These are phyloP conservation scores for Flaveria robusta DNA, from an alignment of 129 eudicot species.

Conservation along the genomic window DNA sequence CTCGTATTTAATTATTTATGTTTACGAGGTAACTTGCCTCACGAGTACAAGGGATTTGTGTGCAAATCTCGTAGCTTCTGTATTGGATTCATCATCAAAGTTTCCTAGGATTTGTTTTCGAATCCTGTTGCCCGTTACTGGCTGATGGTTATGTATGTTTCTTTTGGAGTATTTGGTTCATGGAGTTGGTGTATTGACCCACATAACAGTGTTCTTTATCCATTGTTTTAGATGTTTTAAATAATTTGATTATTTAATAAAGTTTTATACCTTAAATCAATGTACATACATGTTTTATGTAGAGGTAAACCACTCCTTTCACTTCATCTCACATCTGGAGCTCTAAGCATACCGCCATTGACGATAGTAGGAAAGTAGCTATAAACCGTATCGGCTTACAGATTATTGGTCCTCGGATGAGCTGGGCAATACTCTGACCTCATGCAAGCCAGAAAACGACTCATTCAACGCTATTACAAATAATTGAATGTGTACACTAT, in stretches of 20 bases:
- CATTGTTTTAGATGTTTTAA: not conserved
- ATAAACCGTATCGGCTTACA: too few relatives aligned
- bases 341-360: not conserved
- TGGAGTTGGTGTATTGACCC: not conserved
- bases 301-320: not conserved
- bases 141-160: too few relatives aligned
- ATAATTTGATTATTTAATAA: not conserved
- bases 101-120: too few relatives aligned
- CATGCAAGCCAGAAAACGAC: too few relatives aligned
- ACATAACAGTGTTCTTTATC: not conserved
- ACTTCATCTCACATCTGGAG: not conserved
- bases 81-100: too few relatives aligned
- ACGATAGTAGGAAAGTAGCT: too few relatives aligned
- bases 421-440: too few relatives aligned
- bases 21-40: slow-evolving; percentile 18
- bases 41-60: slow-evolving; percentile 10
- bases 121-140: slow-evolving; percentile 6
- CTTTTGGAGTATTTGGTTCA: not conserved
- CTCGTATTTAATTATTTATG: slow-evolving; percentile 9
- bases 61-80: slow-evolving; percentile 17
- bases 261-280: not conserved
- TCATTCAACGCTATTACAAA: too few relatives aligned
- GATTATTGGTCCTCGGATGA: too few relatives aligned
- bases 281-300: not conserved
- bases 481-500: too few relatives aligned